Evolutionary conservation across 371 early-diverging fungal species (phyloP), one percentile per base, ranked within the genome.

Genomic region (Entomophthora muscae): DNA sequence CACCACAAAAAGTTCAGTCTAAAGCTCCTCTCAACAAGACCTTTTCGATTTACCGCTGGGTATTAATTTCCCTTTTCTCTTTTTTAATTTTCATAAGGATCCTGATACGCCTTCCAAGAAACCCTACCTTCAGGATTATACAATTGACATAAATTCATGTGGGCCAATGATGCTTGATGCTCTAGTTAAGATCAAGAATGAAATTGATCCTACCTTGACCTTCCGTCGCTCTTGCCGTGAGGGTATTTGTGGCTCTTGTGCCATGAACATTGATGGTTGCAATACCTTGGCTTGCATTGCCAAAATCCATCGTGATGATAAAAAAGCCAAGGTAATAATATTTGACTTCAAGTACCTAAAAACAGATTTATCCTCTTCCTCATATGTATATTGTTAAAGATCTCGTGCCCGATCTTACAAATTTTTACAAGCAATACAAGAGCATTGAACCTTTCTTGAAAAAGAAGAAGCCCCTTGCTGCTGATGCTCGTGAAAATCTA

Each of bases 151-250:
- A 72, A 89, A 88, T 78, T 63, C 74, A 53, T 91, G 92, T 71
- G 95, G 95, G 23, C 95, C 95, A 59, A 95, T 95, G 94, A 79
- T 93, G 10, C 79, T 95, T 33, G 97, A 96, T 71, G 95, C 93
- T 21, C 72, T 93, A 32, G 86, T 93, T 71, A 93, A 94, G 72
- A 93, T 94, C 70, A 96, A 96, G 78, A 93, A 93, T 74, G 93
- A 94, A 72, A 78, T 84, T 24, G 97, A 94, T 72, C 82, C 92
- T 52, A 90, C 93, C n/a, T 78, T 94, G 63, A 91, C 97, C 28
- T 74, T 73, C 69, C 74, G 74, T 66, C 75, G 83, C 54, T 80
- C 82, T 12, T 84, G 86, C 74, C 81, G 83, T 69, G 84, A 86
- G 71, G 84, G 83, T 72, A 93, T 94, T 66, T 96, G 96, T 73